These are phyloP conservation scores for Persicaria tinctoria DNA, from an alignment of 148 eudicot species.

Conservation along the genomic window DNA sequence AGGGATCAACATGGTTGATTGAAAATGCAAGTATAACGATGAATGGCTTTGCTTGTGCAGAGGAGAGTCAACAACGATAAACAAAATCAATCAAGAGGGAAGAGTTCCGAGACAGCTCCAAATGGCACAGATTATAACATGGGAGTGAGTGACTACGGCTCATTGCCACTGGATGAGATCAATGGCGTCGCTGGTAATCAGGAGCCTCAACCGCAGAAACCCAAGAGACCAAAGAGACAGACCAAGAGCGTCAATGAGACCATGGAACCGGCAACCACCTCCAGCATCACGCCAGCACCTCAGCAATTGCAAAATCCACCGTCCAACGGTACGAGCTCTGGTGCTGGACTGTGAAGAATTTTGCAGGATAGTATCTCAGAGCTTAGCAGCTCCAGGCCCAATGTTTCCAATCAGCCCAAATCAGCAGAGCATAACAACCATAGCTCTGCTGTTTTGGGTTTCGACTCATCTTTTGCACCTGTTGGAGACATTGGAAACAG, in stretches of 20 bases:
- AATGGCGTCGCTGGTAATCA: slow-evolving; percentile 29
- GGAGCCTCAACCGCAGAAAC: slow-evolving; percentile 32
- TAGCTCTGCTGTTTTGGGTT: not conserved
- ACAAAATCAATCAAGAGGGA: slow-evolving; percentile 39
- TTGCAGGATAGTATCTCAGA: slow-evolving; percentile 3
- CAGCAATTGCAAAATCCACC: slow-evolving; percentile 21
- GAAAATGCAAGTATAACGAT: not conserved
- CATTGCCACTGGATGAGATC: slow-evolving; percentile 29
- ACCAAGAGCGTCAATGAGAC: slow-evolving; percentile 87
- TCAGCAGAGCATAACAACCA: not conserved
- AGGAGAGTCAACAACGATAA: slow-evolving; percentile 58
- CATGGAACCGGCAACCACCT: slow-evolving; percentile 68
- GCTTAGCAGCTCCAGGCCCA: not conserved
- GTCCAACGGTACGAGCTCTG: slow-evolving; percentile 13
- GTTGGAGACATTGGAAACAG: not conserved
- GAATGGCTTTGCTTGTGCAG: slow-evolving; percentile 27
- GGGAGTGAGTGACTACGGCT: slow-evolving; percentile 28
- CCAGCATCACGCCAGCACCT: slow-evolving; percentile 14
- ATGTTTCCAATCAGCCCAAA: not conserved
- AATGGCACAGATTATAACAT: slow-evolving; percentile 16
- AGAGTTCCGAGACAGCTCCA: slow-evolving; percentile 27
- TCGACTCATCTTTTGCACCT: not conserved
- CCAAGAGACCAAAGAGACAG: slow-evolving; percentile 72
- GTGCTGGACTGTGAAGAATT: slow-evolving; percentile 1
- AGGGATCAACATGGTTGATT: not conserved